A percentile compares a stretch with the other conserved stretches of the same genome.
These are phyloP conservation scores for Verticillium alfalfae DNA, from an alignment of 2,329 filamentous ascomycete genomes.

Conservation along the genomic window DNA sequence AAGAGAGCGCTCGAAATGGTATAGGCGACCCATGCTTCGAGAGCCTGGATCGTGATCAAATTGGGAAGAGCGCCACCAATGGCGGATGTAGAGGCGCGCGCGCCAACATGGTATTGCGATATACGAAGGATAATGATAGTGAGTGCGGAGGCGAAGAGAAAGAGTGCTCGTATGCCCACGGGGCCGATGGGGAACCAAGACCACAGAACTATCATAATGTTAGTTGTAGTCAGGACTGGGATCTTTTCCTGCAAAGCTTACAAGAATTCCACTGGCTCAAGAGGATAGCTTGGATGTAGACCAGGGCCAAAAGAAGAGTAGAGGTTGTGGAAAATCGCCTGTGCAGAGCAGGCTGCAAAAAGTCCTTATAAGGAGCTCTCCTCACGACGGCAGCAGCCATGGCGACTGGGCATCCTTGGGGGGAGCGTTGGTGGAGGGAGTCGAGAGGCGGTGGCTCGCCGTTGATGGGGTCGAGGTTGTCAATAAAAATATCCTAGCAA, in stretches of 20 bases:
- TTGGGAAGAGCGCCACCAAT: conserved; percentile 58
- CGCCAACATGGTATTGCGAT: conserved; percentile 71
- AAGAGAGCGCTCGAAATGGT: conserved; percentile 72
- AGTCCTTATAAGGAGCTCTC: conserved; percentile 73
- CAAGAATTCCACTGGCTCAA: conserved; percentile 66
- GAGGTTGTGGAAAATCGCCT: conserved; percentile 78
- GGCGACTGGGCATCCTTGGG: conserved; percentile 36
- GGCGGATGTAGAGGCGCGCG: conserved; percentile 64
- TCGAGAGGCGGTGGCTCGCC: neutral
- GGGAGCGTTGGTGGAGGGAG: neutral
- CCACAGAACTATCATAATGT: conserved; percentile 62
- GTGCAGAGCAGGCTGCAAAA: conserved; percentile 83
- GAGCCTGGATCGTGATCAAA: conserved; percentile 52
- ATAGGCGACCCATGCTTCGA: conserved; percentile 73
- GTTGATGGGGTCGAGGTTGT: neutral
- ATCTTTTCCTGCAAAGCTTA: conserved; percentile 33
- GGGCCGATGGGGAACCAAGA: conserved; percentile 77
- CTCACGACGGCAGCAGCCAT: conserved; percentile 51
- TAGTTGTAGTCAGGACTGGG: neutral
- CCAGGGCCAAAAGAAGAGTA: conserved; percentile 61
- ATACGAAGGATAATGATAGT: conserved; percentile 81
- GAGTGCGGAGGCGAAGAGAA: conserved; percentile 73
- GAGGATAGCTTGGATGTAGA: conserved; percentile 66
- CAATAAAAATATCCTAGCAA: neutral
- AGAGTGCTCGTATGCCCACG: conserved; percentile 66